phyloP scores from a whole-genome alignment of 805 yeast genomes.

The Tetrapisispora taiwanensis region DNA sequence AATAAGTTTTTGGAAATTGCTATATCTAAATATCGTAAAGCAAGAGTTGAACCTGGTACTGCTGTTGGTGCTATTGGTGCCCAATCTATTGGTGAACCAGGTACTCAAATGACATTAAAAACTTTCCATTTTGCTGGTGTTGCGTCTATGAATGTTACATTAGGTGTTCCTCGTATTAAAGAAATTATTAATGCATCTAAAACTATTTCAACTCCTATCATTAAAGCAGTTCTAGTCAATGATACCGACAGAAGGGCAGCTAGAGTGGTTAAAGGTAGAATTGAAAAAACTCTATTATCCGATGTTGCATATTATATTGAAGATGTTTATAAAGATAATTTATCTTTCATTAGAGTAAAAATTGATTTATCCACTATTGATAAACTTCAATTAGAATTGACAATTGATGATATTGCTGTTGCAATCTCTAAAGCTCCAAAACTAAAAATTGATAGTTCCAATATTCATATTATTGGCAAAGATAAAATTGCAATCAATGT shows the following conservation, averaged over 20 bases:
- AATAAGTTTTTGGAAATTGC: slow-evolving; percentile 64
- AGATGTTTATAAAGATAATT: slow-evolving; percentile 78
- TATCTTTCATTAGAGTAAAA: slow-evolving; percentile 71
- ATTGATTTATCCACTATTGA: slow-evolving; percentile 80
- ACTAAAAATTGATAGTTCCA: slow-evolving; percentile 66
- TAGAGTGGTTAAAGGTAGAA: slow-evolving; percentile 93
- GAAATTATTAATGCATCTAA: slow-evolving; percentile 97
- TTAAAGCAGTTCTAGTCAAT: slow-evolving; percentile 86
- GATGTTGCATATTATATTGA: slow-evolving; percentile 86
- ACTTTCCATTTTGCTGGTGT: slow-evolving; percentile 99
- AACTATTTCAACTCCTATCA: slow-evolving; percentile 90
- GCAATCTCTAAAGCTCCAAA: slow-evolving; percentile 83
- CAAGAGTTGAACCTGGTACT: slow-evolving; percentile 96
- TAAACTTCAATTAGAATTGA: slow-evolving; percentile 78
- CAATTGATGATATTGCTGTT: slow-evolving; percentile 71
- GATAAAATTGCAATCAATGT: slow-evolving; percentile 61
- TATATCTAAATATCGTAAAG: slow-evolving; percentile 70
- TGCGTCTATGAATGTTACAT: slow-evolving; percentile 95
- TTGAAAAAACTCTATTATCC: slow-evolving; percentile 80
- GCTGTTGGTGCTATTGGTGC: slow-evolving; percentile 99
- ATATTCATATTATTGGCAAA: slow-evolving; percentile 56
- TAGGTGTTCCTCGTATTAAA: slow-evolving; percentile 98
- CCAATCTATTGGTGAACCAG: slow-evolving; percentile 98
- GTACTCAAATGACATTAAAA: slow-evolving; percentile 95
- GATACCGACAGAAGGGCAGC: slow-evolving; percentile 96